Evolutionary conservation across 495 filamentous ascomycete genomes (phyloP), one percentile per base, ranked within the genome.

Genomic region (Penicillium arizonense): DNA sequence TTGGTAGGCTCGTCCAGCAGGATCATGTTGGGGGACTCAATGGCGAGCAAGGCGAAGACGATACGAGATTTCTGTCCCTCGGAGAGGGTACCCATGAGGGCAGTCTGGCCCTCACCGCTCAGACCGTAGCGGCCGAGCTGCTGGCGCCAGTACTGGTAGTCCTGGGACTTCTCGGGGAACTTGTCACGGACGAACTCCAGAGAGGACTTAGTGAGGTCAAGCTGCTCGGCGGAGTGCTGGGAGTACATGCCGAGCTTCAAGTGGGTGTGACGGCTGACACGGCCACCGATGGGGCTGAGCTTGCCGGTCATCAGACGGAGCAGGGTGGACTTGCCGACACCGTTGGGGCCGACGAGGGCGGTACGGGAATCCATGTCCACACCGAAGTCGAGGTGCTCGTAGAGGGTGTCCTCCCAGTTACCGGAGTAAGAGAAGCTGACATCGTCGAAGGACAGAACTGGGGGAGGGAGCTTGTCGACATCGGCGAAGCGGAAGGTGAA

Each of bases 111-210:
- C 55, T 96, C 90, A 67, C 94, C 94, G 26, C 82, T 86, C 43
- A 99, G 80, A 67, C 94, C 94, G 65, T 97, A 99, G 57, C 85
- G 81, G 58, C 94, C 94, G 23, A 99, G 88, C 78, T 94, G 91
- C 76, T 97, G 95, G 63, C 94, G 82, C 94, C 94, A 99, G 80
- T 96, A 99, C 76, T 99, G 94, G 82, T 96, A 96, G 68, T 99
- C 94, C 69, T 99, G 94, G 50, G 82, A 87, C 73, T 91, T 89
- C 58, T 86, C 79, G 53, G 77, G 71, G 77, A 96, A 96, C 77
- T 94, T 96, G 78, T 97, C 94, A 52, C 94, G 86, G 50, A 97
- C 93, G 64, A 99, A 99, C 71, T 99, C 95, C 36, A 99, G 80
- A 11, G 94, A 88, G 26, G 90, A 96, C 78, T 99, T 99, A 73